Evolutionary conservation across 225 moss, liverwort and hornwort species (phyloP), one percentile per base, ranked within the genome.

Genomic region (Asterella californica): DNA sequence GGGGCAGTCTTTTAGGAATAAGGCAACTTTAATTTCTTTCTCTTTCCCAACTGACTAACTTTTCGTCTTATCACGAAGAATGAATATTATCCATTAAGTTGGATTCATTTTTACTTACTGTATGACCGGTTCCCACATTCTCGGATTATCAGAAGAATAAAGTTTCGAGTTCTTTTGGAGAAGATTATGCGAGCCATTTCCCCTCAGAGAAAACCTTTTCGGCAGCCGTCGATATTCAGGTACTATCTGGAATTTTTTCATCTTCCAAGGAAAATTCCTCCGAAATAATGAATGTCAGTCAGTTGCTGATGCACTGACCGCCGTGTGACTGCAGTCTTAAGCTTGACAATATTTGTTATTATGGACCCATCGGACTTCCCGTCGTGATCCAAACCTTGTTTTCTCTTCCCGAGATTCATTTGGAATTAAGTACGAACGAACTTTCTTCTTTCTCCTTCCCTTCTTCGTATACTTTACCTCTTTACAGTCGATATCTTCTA

Each of bases 221-320:
- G 60, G 17, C 60, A 61, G 60, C 25, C 55, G n/a, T 9, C n/a
- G n/a, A n/a, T n/a, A n/a, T n/a, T n/a, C 66, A 66, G 66, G 30
- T 34, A n/a, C n/a, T n/a, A 66, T 32, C 66, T 32, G 66, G 66
- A 30, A 34, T 32, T 66, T 55, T 30, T 66, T 66, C 66, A 66
- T 30, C 66, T 66, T 66, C 66, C 66, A 66, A 66, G 66, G 66
- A 66, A 66, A 66, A 66, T 66, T 66, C 66, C 66, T 34, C 29
- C 21, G 11, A 9, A 30, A 15, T 34, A 66, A 66, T 66, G 11
- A 34, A 18, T 10, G 32, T 66, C 66, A 66, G 42, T 42, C 42
- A 2, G 42, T 3, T 42, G 42, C 42, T 66, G 66, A 32, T 66
- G 14, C 66, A 32, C 30, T 66, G 66, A 32, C 2, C 33, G 66